Evolutionary conservation across 306 rosid species (phyloP), one percentile per base, ranked within the genome.

Genomic region (Cotoneaster glaucophyllus): DNA sequence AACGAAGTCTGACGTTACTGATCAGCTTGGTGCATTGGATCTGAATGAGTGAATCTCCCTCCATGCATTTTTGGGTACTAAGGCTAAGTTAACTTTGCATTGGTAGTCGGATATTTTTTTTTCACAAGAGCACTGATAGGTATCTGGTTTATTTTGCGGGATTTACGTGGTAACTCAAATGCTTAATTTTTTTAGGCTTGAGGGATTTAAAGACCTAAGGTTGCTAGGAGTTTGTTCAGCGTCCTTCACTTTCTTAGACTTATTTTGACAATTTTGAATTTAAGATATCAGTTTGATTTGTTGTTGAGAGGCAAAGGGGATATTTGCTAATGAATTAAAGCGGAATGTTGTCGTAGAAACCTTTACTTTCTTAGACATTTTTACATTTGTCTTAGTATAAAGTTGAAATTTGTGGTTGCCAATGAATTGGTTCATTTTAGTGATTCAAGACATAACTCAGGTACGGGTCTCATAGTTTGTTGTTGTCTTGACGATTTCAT

Each of bases 11-110:
- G 93, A 85, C 41, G 88, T 85, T 39, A 61, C 82, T 12, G 91
- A 89, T 82, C 93, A 85, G 66, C 87, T 89, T 24, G 81, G 86
- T 29, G 74, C 89, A 0, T 17, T 90, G 80, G 79, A 88, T 15
- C 75, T 84, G 67, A 86, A 78, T 65, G 87, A 89, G 61, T 90
- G 84, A 88, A 83, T 73, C 44, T 14, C 50, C 52, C 66, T 67
- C 28, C 54, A 37, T 29, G 24, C 70, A 29, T 50, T 25, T 45
- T 78, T 41, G 12, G 29, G 14, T 69, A 65, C 70, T 28, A 22
- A 48, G 78, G 62, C 76, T 77, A 61, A 69, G 69, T 76, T 24
- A 71, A 84, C 37, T 71, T 19, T 85, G 67, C 57, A 61, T 37
- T 71, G 37, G 34, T 73, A 29, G 59, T 81, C 31, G 72, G 58